Evolutionary conservation across 1,139 yeast species (phyloP).

Genomic region (Pichia inconspicua): DNA sequence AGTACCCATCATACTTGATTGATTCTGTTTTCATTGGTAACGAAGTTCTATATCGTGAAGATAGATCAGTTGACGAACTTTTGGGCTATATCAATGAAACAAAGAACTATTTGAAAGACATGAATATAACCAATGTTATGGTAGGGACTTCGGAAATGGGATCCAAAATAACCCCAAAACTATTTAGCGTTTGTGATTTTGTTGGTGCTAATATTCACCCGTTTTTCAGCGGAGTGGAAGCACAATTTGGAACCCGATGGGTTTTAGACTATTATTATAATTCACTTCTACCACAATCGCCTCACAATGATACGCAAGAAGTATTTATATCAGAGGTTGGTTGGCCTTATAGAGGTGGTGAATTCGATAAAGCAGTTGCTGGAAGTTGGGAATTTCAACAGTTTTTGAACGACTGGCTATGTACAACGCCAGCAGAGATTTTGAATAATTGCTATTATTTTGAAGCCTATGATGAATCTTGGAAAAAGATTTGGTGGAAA

Average conservation of each 20-base stretch:
- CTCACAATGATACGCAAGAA: slow-evolving; percentile 14
- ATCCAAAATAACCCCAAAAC: slow-evolving; percentile 31
- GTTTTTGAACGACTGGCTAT: slow-evolving; percentile 47
- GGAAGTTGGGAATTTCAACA: slow-evolving; percentile 36
- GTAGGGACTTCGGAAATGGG: slow-evolving; percentile 56
- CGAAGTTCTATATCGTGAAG: slow-evolving; percentile 54
- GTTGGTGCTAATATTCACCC: slow-evolving; percentile 65
- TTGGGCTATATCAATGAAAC: slow-evolving; percentile 38
- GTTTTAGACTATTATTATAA: slow-evolving; percentile 40
- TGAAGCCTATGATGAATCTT: slow-evolving; percentile 70
- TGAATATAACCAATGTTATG: slow-evolving; percentile 34
- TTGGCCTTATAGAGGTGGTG: slow-evolving; percentile 65
- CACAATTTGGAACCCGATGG: slow-evolving; percentile 46
- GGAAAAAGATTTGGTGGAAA: slow-evolving; percentile 50
- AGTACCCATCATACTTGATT: slow-evolving; percentile 41
- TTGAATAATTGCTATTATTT: slow-evolving; percentile 33
- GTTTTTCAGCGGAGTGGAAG: slow-evolving; percentile 54
- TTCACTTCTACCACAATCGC: slow-evolving; percentile 25
- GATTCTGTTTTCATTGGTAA: slow-evolving; percentile 54
- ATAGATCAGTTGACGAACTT: slow-evolving; percentile 34
- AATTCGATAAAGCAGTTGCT: slow-evolving; percentile 39
- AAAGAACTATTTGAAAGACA: slow-evolving; percentile 31
- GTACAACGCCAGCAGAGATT: slow-evolving; percentile 30
- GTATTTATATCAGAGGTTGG: slow-evolving; percentile 56
- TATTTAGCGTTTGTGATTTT: slow-evolving; percentile 41